Base-by-base conservation (phyloP, 2,329 filamentous ascomycete genomes). In the Alternaria solani region DNA sequence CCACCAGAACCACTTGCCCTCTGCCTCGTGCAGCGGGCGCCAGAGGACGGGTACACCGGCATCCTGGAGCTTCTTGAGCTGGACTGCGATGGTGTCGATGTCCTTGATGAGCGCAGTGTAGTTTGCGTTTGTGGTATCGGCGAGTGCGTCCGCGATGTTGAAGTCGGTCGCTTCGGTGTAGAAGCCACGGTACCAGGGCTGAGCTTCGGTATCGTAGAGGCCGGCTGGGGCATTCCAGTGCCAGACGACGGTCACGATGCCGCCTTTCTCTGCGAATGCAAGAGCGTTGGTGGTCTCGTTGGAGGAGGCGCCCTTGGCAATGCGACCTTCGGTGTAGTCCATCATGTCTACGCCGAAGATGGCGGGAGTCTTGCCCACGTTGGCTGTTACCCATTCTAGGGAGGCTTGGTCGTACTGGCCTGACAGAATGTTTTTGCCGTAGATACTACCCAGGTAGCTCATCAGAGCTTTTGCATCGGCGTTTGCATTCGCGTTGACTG, bases 1-100 rank as follows among this genome's bases (percentile, higher is more conserved):
- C 83, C 83, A 85, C 82, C 83, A 85, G 75, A 85, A 85, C 83
- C 83, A 85, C 0, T 55, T 75, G 2, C 82, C 82, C 60, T 85
- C 83, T 7, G 83, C 83, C 67, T 85, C 83, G 68, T 85, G 83
- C 28, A 85, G 70, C 5, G 82, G 82, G 1, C 83, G 73, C 66
- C 76, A 85, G 11, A 85, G 76, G 6, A 85, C 76, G 1, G 83
- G 81, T 1, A 84, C 77, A n/a, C 77, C 76, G 4, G 81, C 81
- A 9, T 70, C 63, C 55, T 81, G 74, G 4, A 85, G 74, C 23
- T 79, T 73, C 72, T 81, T 79, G 5, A 85, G 76, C 68, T 84
- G 76, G 6, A 77, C 75, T 2, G 82, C 82, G 53, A 85, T 82
- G 28, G 81, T 80, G 51, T 84, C 82, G 55, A 84, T 82, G 60